Conservation (phyloP, 73 alveolate species). For the Breviolum minutum region DNA sequence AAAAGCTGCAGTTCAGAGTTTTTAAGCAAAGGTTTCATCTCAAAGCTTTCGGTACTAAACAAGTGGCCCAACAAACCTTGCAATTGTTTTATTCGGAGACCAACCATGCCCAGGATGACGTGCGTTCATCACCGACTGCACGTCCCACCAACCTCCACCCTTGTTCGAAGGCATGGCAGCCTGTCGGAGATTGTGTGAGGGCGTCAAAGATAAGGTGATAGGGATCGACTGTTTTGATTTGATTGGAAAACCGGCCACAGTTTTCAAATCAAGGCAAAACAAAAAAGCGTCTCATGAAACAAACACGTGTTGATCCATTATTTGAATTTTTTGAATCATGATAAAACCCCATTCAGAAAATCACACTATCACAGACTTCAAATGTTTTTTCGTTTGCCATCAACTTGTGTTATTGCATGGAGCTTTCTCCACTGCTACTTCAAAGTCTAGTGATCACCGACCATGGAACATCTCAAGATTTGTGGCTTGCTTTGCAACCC, state of each 20-base stretch:
- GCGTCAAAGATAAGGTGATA: background rate
- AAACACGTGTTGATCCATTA: too few relatives aligned
- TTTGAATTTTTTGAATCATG: too few relatives aligned
- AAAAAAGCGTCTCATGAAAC: too few relatives aligned
- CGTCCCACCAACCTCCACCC: background rate
- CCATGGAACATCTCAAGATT: too few relatives aligned
- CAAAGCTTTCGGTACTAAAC: background rate
- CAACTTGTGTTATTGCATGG: constrained; percentile 29
- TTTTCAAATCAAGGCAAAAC: too few relatives aligned
- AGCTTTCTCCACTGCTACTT: constrained; percentile 27
- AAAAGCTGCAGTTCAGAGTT: background rate
- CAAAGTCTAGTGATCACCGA: background rate
- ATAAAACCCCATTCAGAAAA: background rate
- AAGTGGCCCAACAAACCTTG: too few relatives aligned
- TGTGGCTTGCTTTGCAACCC: constrained; percentile 5
- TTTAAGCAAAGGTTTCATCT: too few relatives aligned
- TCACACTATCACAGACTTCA: background rate
- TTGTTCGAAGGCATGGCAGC: constrained; percentile 1
- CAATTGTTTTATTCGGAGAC: background rate
- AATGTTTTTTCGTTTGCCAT: background rate
- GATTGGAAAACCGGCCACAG: background rate
- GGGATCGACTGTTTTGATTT: background rate
- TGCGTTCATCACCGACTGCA: background rate
- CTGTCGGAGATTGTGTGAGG: background rate
- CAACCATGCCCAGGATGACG: constrained; percentile 22